These are phyloP conservation scores for Liriodendron chinense DNA, from an alignment of 164 flowering plant species.

Conservation along the genomic window DNA sequence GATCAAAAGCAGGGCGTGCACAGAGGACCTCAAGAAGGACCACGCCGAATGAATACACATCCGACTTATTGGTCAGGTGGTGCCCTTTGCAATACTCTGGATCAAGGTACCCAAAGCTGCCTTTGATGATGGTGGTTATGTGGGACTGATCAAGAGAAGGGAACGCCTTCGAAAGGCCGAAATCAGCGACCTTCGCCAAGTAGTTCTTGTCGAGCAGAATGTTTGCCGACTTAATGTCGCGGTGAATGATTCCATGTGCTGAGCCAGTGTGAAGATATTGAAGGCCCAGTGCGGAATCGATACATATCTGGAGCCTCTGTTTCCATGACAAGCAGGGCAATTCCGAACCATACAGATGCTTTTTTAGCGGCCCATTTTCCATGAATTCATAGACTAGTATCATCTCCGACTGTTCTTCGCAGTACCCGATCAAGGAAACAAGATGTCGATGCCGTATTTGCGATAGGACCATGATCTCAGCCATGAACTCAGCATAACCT, in stretches of 20 bases:
- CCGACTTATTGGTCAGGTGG: conserved; percentile 4
- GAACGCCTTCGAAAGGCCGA: neutral
- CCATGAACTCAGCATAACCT: neutral
- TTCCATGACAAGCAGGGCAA: conserved; percentile 16
- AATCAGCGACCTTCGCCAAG: conserved; percentile 9
- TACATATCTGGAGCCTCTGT: conserved; percentile 12
- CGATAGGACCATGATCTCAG: neutral
- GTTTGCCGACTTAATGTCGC: conserved; percentile 6
- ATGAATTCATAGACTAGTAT: conserved; percentile 25
- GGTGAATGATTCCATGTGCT: conserved; percentile 1
- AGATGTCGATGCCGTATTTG: conserved; percentile 8
- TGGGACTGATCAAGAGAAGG: conserved; percentile 1
- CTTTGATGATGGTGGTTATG: neutral
- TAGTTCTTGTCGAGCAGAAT: conserved; percentile 6
- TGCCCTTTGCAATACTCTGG: neutral
- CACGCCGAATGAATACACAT: neutral
- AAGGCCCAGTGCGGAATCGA: conserved; percentile 9
- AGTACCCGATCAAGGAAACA: conserved; percentile 13
- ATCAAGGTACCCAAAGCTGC: neutral
- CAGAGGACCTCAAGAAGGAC: conserved; percentile 14
- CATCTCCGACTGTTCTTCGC: conserved; percentile 16
- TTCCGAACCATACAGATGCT: conserved; percentile 14
- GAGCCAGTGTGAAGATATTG: conserved; percentile 16
- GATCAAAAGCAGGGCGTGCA: conserved; percentile 25
- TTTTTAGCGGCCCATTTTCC: conserved; percentile 19